Evolutionary conservation across 2,329 filamentous ascomycete genomes (phyloP).

Genomic region (Pyrenophora tritici-repentis): DNA sequence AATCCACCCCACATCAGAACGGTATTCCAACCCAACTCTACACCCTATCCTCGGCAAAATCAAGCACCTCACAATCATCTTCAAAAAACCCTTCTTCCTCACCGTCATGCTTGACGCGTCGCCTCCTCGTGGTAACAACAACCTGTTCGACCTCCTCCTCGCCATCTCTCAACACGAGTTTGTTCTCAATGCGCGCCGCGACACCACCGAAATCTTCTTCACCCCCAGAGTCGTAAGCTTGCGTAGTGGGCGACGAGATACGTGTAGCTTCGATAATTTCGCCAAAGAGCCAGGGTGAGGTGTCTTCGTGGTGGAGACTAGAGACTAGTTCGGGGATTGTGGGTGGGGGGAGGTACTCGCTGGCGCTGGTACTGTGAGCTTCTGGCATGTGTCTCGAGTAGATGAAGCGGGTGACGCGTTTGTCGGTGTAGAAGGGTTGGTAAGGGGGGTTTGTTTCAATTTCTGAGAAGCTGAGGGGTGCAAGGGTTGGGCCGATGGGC

Average conservation of each 20-base stretch:
- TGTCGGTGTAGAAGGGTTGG: conserved; percentile 93
- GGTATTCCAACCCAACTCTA: conserved; percentile 8
- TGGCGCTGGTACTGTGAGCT: conserved; percentile 27
- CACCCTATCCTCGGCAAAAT: conserved; percentile 72
- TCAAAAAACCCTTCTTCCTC: conserved; percentile 80
- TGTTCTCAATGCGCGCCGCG: conserved; percentile 47
- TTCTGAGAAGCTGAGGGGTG: conserved; percentile 69
- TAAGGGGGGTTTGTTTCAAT: conserved; percentile 96
- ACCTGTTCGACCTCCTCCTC: conserved; percentile 73
- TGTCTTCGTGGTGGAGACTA: conserved; percentile 44
- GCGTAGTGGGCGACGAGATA: conserved; percentile 47
- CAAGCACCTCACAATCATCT: conserved; percentile 88
- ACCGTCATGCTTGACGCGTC: conserved; percentile 62
- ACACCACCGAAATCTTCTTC: conserved; percentile 56
- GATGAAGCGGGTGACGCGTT: conserved; percentile 77
- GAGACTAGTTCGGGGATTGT: conserved; percentile 27
- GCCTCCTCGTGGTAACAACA: conserved; percentile 78
- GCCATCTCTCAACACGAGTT: conserved; percentile 57
- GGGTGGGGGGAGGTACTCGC: conserved; percentile 26
- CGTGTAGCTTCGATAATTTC: conserved; percentile 55
- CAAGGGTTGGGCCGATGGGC: conserved; percentile 45
- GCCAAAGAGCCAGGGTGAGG: conserved; percentile 59
- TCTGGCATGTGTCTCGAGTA: conserved; percentile 53
- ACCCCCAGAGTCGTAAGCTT: conserved; percentile 39
- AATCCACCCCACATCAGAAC: too few species aligned